Conservation (phyloP, 2,329 filamentous ascomycete species). For the Exutisphaerella laricina region DNA sequence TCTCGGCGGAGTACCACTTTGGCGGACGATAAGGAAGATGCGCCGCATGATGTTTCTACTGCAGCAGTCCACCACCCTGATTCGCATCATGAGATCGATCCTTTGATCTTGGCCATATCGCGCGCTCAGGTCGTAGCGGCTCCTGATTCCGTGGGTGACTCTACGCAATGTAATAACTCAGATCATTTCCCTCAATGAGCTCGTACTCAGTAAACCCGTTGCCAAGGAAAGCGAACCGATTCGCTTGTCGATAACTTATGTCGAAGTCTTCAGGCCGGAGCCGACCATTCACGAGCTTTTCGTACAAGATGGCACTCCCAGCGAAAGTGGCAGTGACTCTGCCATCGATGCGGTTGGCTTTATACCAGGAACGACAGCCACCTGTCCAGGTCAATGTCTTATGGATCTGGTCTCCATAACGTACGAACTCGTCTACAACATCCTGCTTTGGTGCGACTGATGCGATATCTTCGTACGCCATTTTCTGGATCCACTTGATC, state of each 20-base stretch:
- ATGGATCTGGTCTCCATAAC: constrained; percentile 42
- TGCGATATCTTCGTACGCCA: constrained; percentile 22
- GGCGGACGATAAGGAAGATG: neutral
- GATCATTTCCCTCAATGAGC: constrained; percentile 10
- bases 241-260: constrained; percentile 25
- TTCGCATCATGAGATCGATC: neutral
- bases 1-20: neutral
- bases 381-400: constrained; percentile 24
- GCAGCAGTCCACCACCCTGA: neutral
- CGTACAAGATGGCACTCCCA: constrained; percentile 24
- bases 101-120: neutral
- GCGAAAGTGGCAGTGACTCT: constrained; percentile 22
- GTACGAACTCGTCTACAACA: constrained; percentile 22
- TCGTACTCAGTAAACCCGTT: constrained; percentile 29
- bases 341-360: constrained; percentile 20
- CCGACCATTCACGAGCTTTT: constrained; percentile 28
- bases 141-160: neutral
- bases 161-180: constrained; percentile 13
- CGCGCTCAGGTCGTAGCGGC: neutral
- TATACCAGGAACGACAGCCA: constrained; percentile 22
- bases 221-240: constrained; percentile 34
- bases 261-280: constrained; percentile 48
- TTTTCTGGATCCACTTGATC: constrained; percentile 36
- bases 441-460: constrained; percentile 22
- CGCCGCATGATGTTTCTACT: neutral